Evolutionary conservation across 192 early-diverging fungal species (phyloP).

Genomic region (Mortierella alpina): DNA sequence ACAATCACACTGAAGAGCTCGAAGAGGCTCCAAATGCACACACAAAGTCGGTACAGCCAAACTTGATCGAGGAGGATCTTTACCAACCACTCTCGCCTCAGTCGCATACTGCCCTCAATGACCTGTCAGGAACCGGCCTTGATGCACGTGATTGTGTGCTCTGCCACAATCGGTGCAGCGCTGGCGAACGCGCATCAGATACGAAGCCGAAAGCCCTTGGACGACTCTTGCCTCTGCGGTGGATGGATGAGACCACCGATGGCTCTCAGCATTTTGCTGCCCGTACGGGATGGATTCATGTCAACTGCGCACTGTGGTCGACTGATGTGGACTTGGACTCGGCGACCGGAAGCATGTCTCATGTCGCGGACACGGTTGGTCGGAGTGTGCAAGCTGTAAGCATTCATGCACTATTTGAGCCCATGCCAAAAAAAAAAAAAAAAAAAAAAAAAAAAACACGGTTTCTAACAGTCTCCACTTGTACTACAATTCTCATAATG

Average conservation of each 20-base stretch:
- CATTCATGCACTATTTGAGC: background rate
- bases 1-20: constrained; percentile 35
- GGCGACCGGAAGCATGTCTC: constrained; percentile 8
- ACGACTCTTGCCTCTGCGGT: background rate
- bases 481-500: background rate
- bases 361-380: background rate
- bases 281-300: constrained; percentile 17
- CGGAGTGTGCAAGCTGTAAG: constrained; percentile 4
- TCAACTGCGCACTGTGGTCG: constrained; percentile 23
- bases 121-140: background rate
- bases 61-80: background rate
- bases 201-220: background rate
- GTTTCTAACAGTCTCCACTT: background rate
- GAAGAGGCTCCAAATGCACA: background rate
- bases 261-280: background rate
- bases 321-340: constrained; percentile 16
- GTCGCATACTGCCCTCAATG: background rate
- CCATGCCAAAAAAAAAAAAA: background rate
- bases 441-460: background rate
- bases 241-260: background rate
- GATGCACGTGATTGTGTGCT: constrained; percentile 11
- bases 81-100: constrained; percentile 6
- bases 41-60: background rate
- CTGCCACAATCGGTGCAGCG: background rate
- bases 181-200: background rate